Evolutionary conservation across 116 monocot genomes (phyloP), one percentile per base, ranked within the genome.

Genomic region (Trichopus zeylanicus): DNA sequence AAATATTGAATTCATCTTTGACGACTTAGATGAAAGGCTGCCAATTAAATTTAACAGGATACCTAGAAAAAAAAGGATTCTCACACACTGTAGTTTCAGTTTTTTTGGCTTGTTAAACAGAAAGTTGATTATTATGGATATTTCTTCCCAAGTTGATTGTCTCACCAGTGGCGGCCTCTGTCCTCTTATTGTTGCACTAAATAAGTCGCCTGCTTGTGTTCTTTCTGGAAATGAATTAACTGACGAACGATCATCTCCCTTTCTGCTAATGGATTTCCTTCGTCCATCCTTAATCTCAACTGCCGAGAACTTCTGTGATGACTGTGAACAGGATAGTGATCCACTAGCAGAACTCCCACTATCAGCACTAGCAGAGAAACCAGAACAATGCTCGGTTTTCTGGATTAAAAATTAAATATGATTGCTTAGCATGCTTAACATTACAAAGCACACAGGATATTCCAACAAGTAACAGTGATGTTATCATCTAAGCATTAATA

Each of bases 191-290:
- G 88, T 63, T 54, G 71, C 81, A 75, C 82, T 73, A 68, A 98
- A 98, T 55, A 98, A 65, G 53, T 98, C 88, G 15, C 97, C 97
- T 22, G 97, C 97, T 69, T 91, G 91, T 46, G 88, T 91, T 65
- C 69, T 94, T 72, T 81, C 89, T 37, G 73, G 60, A 55, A 81
- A 73, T 53, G 84, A 66, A 61, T 81, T 69, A 48, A 75, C 21
- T 19, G 75, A 20, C 13, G 70, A 33, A 78, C 71, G 64, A 54
- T 84, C 83, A 49, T 79, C 81, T 1, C 63, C 62, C 67, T 67
- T 90, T 62, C 67, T 71, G 70, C 78, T 91, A 8, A 80, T 26
- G 62, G 87, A 98, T 59, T 71, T 84, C 77, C 91, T 91, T 51
- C 72, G 60, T 31, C 72, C 87, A 77, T 76, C 75, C 46, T 81